Base-by-base conservation (phyloP, 163 green algal species). In the Scenedesmus sp. region DNA sequence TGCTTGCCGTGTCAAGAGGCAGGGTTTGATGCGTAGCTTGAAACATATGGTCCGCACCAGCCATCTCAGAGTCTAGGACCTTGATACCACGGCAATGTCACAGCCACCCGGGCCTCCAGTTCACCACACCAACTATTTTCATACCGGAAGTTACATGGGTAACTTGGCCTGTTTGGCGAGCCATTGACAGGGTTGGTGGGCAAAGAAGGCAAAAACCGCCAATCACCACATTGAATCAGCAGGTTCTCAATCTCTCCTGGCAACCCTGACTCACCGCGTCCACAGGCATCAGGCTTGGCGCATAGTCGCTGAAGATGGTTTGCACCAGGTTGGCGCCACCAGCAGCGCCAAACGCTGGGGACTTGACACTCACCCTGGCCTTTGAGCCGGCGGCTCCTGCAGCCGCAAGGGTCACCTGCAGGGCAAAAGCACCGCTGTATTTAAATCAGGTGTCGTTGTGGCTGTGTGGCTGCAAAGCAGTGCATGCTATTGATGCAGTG, bases 231-330 rank as follows among this genome's bases (percentile, higher is more conserved):
- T n/a, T n/a, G n/a, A n/a, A n/a, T n/a, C n/a, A n/a, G n/a, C n/a
- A n/a, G n/a, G n/a, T n/a, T n/a, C n/a, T n/a, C n/a, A n/a, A n/a
- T n/a, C n/a, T n/a, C n/a, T n/a, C n/a, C n/a, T n/a, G n/a, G n/a
- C n/a, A n/a, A n/a, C n/a, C n/a, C n/a, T n/a, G n/a, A 49, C 85
- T 89, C 16, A 89, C 85, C 73, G 13, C 86, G 33, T 83, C 56
- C 12, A 70, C 51, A 5, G 86, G 43, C 33, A 91, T 72, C 0
- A 24, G 15, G 22, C 3, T n/a, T 0, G 87, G 87, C 24, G 87
- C 87, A 12, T 86, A 91, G 56, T 91, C 87, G 26, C 40, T 73
- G 87, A 91, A 91, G 35, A 91, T 87, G 49, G 87, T 91, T 56
- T 91, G 87, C 40, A 91, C 37, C 87, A 91, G 56, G 79, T 91